phyloP scores from a whole-genome alignment of 2,329 filamentous ascomycete species.

The Penicillium capsulatum region DNA sequence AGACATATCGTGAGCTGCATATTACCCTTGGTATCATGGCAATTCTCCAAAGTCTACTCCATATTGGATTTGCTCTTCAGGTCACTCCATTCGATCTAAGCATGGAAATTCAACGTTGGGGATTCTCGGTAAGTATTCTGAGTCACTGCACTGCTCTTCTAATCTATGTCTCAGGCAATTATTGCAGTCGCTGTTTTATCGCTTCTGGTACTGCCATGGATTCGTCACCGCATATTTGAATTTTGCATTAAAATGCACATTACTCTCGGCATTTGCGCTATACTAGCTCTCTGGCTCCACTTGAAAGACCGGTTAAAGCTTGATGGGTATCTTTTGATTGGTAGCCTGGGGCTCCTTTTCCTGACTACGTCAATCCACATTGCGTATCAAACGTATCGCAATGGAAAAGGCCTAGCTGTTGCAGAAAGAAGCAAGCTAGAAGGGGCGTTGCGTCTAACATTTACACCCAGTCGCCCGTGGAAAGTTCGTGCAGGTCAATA shows the following conservation, averaged over 20 bases:
- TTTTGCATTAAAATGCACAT: neutral
- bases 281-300: neutral
- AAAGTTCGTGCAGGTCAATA: conserved; percentile 10
- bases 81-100: neutral
- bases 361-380: neutral
- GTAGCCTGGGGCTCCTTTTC: neutral
- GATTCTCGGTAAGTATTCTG: neutral
- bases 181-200: neutral
- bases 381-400: neutral
- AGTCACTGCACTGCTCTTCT: neutral
- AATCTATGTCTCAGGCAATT: neutral
- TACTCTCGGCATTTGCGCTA: neutral
- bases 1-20: neutral
- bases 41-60: neutral
- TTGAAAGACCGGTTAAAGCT: neutral
- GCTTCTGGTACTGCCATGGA: neutral
- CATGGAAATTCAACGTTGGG: neutral
- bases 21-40: neutral
- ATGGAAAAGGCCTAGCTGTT: neutral
- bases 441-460: conserved; percentile 8
- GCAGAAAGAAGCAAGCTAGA: neutral
- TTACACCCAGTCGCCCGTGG: conserved; percentile 6
- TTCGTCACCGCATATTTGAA: neutral
- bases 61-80: neutral
- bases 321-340: neutral